Evolutionary conservation across 306 rosid species (phyloP).

Genomic region (Corylus heterophylla): DNA sequence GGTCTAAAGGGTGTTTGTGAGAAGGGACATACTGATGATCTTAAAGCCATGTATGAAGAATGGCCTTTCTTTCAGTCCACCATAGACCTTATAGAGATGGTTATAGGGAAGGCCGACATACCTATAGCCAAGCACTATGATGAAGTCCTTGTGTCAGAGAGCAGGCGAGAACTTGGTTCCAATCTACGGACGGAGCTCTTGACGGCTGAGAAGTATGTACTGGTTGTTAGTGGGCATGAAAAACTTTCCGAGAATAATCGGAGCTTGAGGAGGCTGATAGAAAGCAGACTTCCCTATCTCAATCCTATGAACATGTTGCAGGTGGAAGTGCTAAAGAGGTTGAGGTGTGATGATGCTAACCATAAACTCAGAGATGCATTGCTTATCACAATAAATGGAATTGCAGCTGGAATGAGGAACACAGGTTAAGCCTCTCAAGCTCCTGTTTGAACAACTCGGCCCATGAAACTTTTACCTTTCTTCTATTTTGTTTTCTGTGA

Average conservation of each 20-base stretch:
- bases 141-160: slow-evolving; percentile 77
- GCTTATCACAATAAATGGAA: slow-evolving; percentile 90
- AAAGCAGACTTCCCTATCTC: slow-evolving; percentile 84
- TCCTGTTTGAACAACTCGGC: slow-evolving; percentile 10
- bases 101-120: slow-evolving; percentile 84
- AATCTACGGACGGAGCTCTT: slow-evolving; percentile 63
- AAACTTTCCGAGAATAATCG: slow-evolving; percentile 73
- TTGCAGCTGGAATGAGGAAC: slow-evolving; percentile 97
- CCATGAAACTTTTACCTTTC: neutral
- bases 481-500: neutral
- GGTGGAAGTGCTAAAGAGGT: slow-evolving; percentile 87
- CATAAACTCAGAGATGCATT: slow-evolving; percentile 78
- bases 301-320: slow-evolving; percentile 92
- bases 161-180: slow-evolving; percentile 63
- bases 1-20: slow-evolving; percentile 81
- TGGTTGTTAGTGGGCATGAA: slow-evolving; percentile 80
- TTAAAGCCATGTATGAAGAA: slow-evolving; percentile 79
- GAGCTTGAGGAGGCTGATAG: slow-evolving; percentile 87
- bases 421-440: slow-evolving; percentile 62
- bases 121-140: slow-evolving; percentile 93
- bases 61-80: slow-evolving; percentile 94
- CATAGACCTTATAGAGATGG: slow-evolving; percentile 94
- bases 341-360: slow-evolving; percentile 74
- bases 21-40: slow-evolving; percentile 75
- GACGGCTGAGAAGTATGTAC: slow-evolving; percentile 62